Evolutionary conservation across 1,284 basidiomycete genomes (phyloP).

Genomic region (Polyporus tsugae): DNA sequence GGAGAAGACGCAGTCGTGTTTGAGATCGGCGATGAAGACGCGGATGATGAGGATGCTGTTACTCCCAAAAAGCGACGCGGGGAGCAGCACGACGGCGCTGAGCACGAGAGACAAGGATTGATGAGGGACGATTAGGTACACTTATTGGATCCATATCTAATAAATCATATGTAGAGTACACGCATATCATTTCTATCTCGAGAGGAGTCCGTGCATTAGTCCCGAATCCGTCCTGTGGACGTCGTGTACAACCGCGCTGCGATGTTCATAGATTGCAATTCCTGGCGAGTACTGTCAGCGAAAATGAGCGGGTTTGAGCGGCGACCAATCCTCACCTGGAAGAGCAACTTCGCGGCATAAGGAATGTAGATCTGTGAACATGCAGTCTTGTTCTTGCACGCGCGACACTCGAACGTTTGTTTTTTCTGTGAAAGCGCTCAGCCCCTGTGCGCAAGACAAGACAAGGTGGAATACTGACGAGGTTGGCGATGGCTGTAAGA

Average conservation of each 20-base stretch:
- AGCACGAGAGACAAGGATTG: constrained; percentile 69
- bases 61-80: constrained; percentile 57
- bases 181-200: constrained; percentile 39
- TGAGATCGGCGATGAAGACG: constrained; percentile 91
- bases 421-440: constrained; percentile 66
- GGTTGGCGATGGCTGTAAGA: constrained; percentile 93
- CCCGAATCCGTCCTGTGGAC: constrained; percentile 83
- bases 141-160: constrained; percentile 38
- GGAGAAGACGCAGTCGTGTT: constrained; percentile 86
- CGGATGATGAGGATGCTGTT: constrained; percentile 62
- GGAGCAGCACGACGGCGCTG: constrained; percentile 55
- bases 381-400: constrained; percentile 96
- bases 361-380: constrained; percentile 92
- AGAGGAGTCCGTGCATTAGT: constrained; percentile 47
- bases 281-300: constrained; percentile 50
- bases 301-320: not conserved
- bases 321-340: constrained; percentile 69
- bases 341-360: constrained; percentile 90
- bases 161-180: constrained; percentile 62
- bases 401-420: constrained; percentile 88
- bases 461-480: constrained; percentile 58
- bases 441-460: constrained; percentile 11
- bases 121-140: constrained; percentile 53
- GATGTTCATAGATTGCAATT: constrained; percentile 93
- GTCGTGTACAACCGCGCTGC: constrained; percentile 85